Conservation (phyloP, 305 asterid genomes). For the Fraxinus floribunda region DNA sequence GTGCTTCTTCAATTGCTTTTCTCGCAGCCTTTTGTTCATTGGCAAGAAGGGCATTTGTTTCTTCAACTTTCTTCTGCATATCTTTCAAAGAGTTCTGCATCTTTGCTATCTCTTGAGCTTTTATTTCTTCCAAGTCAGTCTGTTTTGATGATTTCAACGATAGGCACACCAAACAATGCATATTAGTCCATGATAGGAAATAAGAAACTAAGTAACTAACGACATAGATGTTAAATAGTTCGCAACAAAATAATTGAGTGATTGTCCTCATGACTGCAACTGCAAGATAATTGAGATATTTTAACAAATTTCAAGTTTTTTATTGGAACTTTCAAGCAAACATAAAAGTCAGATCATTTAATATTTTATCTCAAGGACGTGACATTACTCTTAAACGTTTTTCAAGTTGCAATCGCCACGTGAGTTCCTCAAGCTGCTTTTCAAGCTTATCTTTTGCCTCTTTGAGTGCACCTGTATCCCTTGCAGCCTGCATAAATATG, state of each 20-base stretch:
- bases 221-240: constrained; percentile 7
- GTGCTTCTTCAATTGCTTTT: constrained; percentile 92
- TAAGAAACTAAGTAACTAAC: constrained; percentile 11
- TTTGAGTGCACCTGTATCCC: constrained; percentile 98
- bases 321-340: neutral
- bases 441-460: constrained; percentile 99
- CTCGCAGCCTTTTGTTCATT: constrained; percentile 90
- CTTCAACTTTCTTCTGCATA: constrained; percentile 78
- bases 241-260: neutral
- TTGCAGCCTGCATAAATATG: constrained; percentile 73
- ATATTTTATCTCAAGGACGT: constrained; percentile 21
- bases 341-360: neutral
- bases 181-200: constrained; percentile 10
- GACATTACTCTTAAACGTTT: constrained; percentile 83
- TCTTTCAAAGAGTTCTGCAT: constrained; percentile 63
- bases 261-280: constrained; percentile 2
- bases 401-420: constrained; percentile 96
- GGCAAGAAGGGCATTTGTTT: constrained; percentile 57
- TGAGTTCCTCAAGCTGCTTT: constrained; percentile 91
- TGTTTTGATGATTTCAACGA: constrained; percentile 34
- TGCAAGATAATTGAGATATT: neutral
- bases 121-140: constrained; percentile 94
- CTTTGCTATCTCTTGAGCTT: constrained; percentile 73
- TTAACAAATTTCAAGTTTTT: neutral
- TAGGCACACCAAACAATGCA: constrained; percentile 9